Evolutionary conservation across 805 yeast genomes (phyloP).

Genomic region (Candida ipomoeae): DNA sequence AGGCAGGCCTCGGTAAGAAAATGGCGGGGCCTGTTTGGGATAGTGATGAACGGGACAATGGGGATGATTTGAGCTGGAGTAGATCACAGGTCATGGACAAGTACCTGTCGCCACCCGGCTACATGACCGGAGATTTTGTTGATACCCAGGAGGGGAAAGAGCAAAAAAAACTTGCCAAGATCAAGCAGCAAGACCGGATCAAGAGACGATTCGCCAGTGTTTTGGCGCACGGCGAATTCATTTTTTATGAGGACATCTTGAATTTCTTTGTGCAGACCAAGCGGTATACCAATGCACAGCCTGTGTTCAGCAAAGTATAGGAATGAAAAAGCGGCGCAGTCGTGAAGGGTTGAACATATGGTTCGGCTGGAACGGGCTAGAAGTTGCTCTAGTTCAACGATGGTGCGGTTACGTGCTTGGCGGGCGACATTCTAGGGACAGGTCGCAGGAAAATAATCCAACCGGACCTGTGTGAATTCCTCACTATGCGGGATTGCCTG

Average conservation of each 20-base stretch:
- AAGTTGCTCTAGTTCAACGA: background rate
- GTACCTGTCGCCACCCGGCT: conserved; percentile 39
- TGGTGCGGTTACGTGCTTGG: conserved; percentile 3
- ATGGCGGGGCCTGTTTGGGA: conserved; percentile 17
- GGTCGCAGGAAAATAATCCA: background rate
- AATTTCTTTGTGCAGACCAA: conserved; percentile 24
- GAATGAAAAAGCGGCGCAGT: background rate
- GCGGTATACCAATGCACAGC: conserved; percentile 5
- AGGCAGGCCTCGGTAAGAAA: conserved; percentile 15
- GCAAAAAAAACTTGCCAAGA: conserved; percentile 18
- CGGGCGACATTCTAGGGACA: conserved; percentile 4
- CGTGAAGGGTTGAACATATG: background rate
- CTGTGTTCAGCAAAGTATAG: background rate
- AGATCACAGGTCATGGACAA: conserved; percentile 33
- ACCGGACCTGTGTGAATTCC: background rate
- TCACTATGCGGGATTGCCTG: background rate
- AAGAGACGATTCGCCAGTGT: conserved; percentile 26
- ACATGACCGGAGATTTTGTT: conserved; percentile 37
- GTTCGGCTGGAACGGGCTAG: background rate
- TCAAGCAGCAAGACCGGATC: conserved; percentile 26
- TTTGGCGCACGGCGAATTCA: conserved; percentile 28
- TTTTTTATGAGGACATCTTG: conserved; percentile 29
- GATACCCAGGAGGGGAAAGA: conserved; percentile 28
- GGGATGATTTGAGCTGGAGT: conserved; percentile 10
- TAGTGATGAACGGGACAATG: conserved; percentile 12